These are phyloP conservation scores for Monascus purpureus DNA, from an alignment of 495 filamentous ascomycete species.

Conservation along the genomic window DNA sequence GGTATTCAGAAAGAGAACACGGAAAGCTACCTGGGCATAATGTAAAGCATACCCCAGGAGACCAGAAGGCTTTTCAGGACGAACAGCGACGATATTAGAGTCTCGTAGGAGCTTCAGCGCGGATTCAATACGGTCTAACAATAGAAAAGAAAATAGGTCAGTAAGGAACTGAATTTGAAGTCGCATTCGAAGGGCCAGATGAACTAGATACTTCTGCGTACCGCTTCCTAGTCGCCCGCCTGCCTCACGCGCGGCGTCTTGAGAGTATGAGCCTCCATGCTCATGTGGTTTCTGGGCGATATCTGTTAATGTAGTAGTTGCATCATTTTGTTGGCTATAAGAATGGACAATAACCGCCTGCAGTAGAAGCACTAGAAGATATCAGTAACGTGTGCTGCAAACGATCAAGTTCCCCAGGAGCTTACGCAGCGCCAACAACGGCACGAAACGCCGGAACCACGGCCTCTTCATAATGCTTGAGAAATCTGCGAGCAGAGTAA, in stretches of 20 bases:
- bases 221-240: background rate
- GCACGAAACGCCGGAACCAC: conserved; percentile 20
- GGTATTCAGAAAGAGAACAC: conserved; percentile 37
- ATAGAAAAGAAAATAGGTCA: background rate
- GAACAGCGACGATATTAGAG: conserved; percentile 12
- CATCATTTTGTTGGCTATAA: conserved; percentile 8
- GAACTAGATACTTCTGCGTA: too few relatives aligned
- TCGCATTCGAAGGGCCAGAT: conserved; percentile 1
- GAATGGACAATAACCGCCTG: conserved; percentile 19
- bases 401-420: conserved; percentile 1
- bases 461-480: conserved; percentile 27
- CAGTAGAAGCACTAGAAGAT: conserved; percentile 12
- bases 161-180: conserved; percentile 1
- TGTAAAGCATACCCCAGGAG: conserved; percentile 30
- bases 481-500: conserved; percentile 7
- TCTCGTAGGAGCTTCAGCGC: conserved; percentile 22
- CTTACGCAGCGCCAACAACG: conserved; percentile 27
- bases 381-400: conserved; percentile 18
- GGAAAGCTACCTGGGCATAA: conserved; percentile 34
- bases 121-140: conserved; percentile 22
- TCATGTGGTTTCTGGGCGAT: conserved; percentile 4
- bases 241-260: too few relatives aligned
- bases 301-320: conserved; percentile 9
- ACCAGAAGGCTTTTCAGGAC: conserved; percentile 27
- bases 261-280: too few relatives aligned